These are phyloP conservation scores for Clitopilus passeckerianus DNA, from an alignment of 768 basidiomycete species.

Conservation along the genomic window DNA sequence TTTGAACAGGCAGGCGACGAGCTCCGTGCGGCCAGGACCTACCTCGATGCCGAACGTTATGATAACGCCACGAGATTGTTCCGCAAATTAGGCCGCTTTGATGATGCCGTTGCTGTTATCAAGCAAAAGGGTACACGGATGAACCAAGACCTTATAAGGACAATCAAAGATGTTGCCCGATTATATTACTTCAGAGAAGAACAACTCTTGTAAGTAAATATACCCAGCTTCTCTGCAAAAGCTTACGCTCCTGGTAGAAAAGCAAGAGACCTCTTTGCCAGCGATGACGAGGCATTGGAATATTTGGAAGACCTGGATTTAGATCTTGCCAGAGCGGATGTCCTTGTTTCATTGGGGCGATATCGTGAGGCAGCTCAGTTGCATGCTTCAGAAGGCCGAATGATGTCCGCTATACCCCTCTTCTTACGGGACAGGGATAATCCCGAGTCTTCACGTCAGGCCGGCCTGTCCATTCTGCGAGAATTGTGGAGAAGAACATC, in stretches of 20 bases:
- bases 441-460: conserved; percentile 23
- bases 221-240: background rate
- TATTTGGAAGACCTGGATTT: conserved; percentile 53
- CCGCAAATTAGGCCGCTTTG: conserved; percentile 44
- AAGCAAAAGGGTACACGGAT: conserved; percentile 25
- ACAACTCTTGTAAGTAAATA: conserved; percentile 26
- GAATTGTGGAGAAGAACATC: conserved; percentile 34
- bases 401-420: conserved; percentile 39
- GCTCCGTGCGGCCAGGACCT: conserved; percentile 39
- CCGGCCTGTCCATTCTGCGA: conserved; percentile 31
- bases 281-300: conserved; percentile 46
- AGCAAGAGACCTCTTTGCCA: conserved; percentile 40
- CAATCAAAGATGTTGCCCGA: conserved; percentile 38
- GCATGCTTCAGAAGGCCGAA: conserved; percentile 42
- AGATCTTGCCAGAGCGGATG: conserved; percentile 37
- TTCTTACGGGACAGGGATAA: conserved; percentile 30
- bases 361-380: conserved; percentile 47
- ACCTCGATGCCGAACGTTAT: conserved; percentile 36
- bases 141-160: conserved; percentile 20
- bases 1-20: conserved; percentile 34
- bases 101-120: conserved; percentile 47
- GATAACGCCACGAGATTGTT: conserved; percentile 40
- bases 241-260: conserved; percentile 27
- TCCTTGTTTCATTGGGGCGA: conserved; percentile 38
- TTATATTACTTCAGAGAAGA: conserved; percentile 38